Evolutionary conservation across 2,329 filamentous ascomycete species (phyloP), one percentile per base, ranked within the genome.

Genomic region (Emydomyces testavorans): DNA sequence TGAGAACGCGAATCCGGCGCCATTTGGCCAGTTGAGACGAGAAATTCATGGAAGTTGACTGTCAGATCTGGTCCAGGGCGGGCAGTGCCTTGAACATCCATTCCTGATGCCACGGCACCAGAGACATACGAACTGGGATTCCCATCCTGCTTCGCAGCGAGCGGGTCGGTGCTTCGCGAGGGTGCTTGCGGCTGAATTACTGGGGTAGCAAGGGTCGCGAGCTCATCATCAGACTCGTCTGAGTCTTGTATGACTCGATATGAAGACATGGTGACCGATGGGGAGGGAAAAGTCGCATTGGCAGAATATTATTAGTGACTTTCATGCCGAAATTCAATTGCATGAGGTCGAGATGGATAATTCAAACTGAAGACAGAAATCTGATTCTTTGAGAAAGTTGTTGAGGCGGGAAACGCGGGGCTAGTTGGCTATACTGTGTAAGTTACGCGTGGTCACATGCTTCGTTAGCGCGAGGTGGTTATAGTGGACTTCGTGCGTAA

Each of bases 241-340:
- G 68, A 71, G 50, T 70, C 68, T 44, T 66, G 65, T n/a, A 71
- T 68, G 13, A 70, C 58, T 40, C 62, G 62, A 39, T 59, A 56
- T 42, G 53, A 56, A 24, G 60, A 51, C 68, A 71, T 71, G 21
- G 31, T 38, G 29, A 3, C 13, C 31, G 10, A 31, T n/a, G 21
- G 10, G 35, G 18, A 20, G 6, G 16, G 10, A 4, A 13, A 21
- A 38, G 35, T 21, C 16, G 15, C 15, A 21, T 16, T 20, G 16
- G 18, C 5, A 11, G 6, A 7, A 2, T 10, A 38, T 38, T 11
- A 11, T 38, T n/a, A 31, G 29, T 10, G n/a, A n/a, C n/a, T n/a
- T n/a, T n/a, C n/a, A n/a, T n/a, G n/a, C n/a, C n/a, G n/a, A n/a
- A n/a, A n/a, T n/a, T n/a, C n/a, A n/a, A n/a, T n/a, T n/a, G n/a